A percentile compares a stretch with the other conserved stretches of the same genome.
These are phyloP conservation scores for Alternaria atra DNA, from an alignment of 2,329 filamentous ascomycete species.

Conservation along the genomic window DNA sequence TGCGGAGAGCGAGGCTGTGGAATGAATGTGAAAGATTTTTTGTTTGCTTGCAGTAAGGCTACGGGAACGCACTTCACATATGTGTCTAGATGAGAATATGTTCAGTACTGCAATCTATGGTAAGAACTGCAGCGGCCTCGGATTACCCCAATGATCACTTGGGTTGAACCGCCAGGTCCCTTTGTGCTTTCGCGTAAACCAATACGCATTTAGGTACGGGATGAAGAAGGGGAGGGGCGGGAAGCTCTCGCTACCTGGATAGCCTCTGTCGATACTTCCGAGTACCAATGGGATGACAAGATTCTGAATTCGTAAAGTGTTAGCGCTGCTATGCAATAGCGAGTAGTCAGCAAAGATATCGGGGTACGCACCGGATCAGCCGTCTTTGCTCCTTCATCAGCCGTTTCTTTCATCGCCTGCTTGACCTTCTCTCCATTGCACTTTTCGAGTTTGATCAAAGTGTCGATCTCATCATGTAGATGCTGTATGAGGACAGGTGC, in stretches of 20 bases:
- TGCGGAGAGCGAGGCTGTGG: no score
- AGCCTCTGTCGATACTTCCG: conserved; percentile 45
- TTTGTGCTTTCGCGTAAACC: conserved; percentile 40
- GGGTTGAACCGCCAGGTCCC: conserved; percentile 50
- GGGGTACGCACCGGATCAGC: conserved; percentile 17
- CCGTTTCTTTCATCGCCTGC: conserved; percentile 13
- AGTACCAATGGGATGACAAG: conserved; percentile 45
- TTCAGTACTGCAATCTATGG: background rate
- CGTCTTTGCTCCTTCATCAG: conserved; percentile 1
- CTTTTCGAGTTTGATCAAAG: conserved; percentile 23
- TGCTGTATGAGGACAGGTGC: conserved; percentile 23
- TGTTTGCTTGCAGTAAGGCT: background rate
- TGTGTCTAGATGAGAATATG: background rate
- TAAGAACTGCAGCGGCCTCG: conserved; percentile 27
- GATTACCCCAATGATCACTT: conserved; percentile 44
- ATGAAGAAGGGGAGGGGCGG: conserved; percentile 48
- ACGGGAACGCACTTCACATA: background rate
- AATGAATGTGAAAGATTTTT: background rate
- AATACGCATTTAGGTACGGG: conserved; percentile 46
- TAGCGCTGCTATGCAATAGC: background rate
- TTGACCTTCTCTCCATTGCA: conserved; percentile 20
- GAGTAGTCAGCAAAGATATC: background rate
- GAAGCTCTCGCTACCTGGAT: conserved; percentile 44
- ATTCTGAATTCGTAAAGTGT: conserved; percentile 5
- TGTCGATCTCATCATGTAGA: conserved; percentile 33